Base-by-base conservation (phyloP, 2,329 filamentous ascomycete species). In the Coniosporium tulheliwenetii region DNA sequence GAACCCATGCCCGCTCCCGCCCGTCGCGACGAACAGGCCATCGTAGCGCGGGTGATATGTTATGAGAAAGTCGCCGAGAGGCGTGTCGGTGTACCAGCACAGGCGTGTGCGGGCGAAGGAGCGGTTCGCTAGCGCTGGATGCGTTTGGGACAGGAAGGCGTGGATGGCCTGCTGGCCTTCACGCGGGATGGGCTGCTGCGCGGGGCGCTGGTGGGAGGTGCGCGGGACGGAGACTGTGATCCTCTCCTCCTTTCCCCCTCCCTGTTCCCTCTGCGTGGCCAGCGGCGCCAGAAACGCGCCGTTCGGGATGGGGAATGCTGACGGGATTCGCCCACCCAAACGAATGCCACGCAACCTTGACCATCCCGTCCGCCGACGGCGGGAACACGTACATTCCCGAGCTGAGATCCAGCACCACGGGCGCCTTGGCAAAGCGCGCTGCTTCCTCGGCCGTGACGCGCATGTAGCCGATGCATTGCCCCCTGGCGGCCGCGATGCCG, bases 381-480 rank as follows among this genome's bases (percentile, higher is more conserved):
- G 82, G 80, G 46, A 87, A 82, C 55, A 83, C 69, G 65, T 86
- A 89, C 44, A 82, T 68, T 8, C 82, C 82, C 2, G 70, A 75
- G 38, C 69, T 73, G 48, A 87, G 66, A 60, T 85, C 85, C 34
- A 89, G 62, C 15, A 84, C 61, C 2, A 85, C 81, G 0, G 87
- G 87, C 52, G 79, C 76, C 30, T 73, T 62, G 35, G 65, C 66
- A 9, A 94, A 65, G 3, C 59, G 58, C 12, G 66, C 64, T 59
- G 87, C 77, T 60, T 95, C 87, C 5, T 73, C 71, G 12, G 75
- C 64, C 0, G 77, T 81, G 50, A 96, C 71, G 47, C 76, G 69
- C 48, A 94, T 65, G 62, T 93, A 95, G 10, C 73, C 81, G 19
- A 96, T 56, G 0, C 75, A 73, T 52, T 96, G 89, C 10, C 85